A percentile compares a stretch with the other conserved stretches of the same genome.
phyloP scores from a whole-genome alignment of 2,329 filamentous ascomycete genomes.

The Diaporthe ampelina region DNA sequence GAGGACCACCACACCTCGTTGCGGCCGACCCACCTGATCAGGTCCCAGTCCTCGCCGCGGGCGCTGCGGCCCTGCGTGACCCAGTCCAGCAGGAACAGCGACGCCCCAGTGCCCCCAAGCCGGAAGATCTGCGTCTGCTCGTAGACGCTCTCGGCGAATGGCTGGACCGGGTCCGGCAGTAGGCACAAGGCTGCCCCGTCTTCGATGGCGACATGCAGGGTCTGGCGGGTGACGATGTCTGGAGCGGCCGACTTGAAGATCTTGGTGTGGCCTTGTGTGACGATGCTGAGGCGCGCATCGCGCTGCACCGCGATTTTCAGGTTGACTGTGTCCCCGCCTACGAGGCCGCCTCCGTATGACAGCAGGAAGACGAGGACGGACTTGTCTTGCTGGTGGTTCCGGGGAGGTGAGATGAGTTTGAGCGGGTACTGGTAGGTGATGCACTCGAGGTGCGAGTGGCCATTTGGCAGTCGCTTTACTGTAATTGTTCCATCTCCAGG shows the following conservation, averaged over 20 bases:
- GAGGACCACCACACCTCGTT: conserved; percentile 84
- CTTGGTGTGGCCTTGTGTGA: conserved; percentile 89
- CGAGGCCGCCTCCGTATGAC: conserved; percentile 93
- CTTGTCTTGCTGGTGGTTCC: conserved; percentile 69
- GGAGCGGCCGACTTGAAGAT: conserved; percentile 84
- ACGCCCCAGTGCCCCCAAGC: conserved; percentile 64
- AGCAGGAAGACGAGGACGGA: conserved; percentile 89
- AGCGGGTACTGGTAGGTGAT: conserved; percentile 94
- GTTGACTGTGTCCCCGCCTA: conserved; percentile 86
- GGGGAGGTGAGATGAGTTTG: conserved; percentile 88
- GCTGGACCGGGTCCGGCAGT: conserved; percentile 93
- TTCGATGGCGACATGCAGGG: conserved; percentile 64
- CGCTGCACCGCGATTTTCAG: conserved; percentile 77
- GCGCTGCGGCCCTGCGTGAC: conserved; percentile 89
- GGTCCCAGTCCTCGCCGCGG: conserved; percentile 89
- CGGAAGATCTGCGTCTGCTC: conserved; percentile 86
- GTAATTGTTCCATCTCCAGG: conserved; percentile 86
- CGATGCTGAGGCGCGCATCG: conserved; percentile 75
- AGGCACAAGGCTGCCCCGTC: conserved; percentile 70
- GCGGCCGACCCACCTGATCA: conserved; percentile 82
- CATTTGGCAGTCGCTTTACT: conserved; percentile 78
- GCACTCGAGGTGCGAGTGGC: conserved; percentile 77
- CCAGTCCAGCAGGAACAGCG: conserved; percentile 92
- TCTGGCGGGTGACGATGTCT: conserved; percentile 70
- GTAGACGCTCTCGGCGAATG: conserved; percentile 87